These are phyloP conservation scores for Aureobasidium sp. DNA, from an alignment of 2,329 filamentous ascomycete species.

Conservation along the genomic window DNA sequence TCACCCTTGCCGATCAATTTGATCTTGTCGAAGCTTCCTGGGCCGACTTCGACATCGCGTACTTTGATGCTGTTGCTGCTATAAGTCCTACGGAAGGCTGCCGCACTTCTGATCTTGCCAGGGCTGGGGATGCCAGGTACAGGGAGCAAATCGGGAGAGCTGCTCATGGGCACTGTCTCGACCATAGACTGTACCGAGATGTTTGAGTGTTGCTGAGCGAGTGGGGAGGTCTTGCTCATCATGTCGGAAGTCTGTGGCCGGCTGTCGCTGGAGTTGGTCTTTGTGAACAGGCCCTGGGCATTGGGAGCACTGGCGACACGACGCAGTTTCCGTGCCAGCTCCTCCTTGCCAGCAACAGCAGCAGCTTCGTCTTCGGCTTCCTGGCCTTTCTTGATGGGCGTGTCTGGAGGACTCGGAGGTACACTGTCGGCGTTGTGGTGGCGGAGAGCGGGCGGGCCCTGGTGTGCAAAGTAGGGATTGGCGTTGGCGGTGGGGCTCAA, in stretches of 20 bases:
- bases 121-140: slow-evolving; percentile 48
- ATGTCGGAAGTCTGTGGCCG: slow-evolving; percentile 78
- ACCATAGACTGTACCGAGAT: slow-evolving; percentile 49
- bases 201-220: slow-evolving; percentile 23
- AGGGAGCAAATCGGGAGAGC: slow-evolving; percentile 26
- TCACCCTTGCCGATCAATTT: slow-evolving; percentile 98
- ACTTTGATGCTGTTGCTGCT: slow-evolving; percentile 99
- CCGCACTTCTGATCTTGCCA: slow-evolving; percentile 55
- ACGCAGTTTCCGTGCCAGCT: slow-evolving; percentile 84
- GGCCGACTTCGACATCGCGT: slow-evolving; percentile 90
- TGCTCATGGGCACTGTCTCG: slow-evolving; percentile 34
- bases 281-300: slow-evolving; percentile 80
- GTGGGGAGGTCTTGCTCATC: slow-evolving; percentile 61
- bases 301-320: slow-evolving; percentile 95
- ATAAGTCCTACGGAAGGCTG: slow-evolving; percentile 88
- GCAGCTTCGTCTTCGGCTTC: slow-evolving; percentile 60
- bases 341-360: slow-evolving; percentile 79
- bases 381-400: slow-evolving; percentile 65
- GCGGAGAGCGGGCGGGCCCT: slow-evolving; percentile 84
- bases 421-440: slow-evolving; percentile 94
- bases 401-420: slow-evolving; percentile 86
- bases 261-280: slow-evolving; percentile 48
- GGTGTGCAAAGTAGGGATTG: slow-evolving; percentile 96
- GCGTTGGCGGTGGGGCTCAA: slow-evolving; percentile 88
- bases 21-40: slow-evolving; percentile 97